Evolutionary conservation across 352 stramenopile genomes (phyloP).

Genomic region (Phytophthora pinifolia): DNA sequence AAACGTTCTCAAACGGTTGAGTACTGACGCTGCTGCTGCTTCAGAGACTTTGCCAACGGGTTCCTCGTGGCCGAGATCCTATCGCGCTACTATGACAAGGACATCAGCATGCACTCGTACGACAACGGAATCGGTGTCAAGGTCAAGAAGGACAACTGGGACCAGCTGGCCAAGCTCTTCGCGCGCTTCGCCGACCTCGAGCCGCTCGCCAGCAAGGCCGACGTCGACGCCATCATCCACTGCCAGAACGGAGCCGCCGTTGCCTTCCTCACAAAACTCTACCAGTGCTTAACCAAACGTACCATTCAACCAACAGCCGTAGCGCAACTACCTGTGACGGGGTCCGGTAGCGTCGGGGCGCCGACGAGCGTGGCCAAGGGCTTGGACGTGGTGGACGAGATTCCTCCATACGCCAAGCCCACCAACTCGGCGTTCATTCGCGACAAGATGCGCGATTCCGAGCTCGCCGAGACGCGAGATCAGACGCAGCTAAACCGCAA

Average conservation of each 20-base stretch:
- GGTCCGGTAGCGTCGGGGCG: slow-evolving; percentile 9
- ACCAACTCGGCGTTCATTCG: slow-evolving; percentile 84
- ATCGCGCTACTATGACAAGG: slow-evolving; percentile 92
- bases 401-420: slow-evolving; percentile 81
- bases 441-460: slow-evolving; percentile 75
- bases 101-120: slow-evolving; percentile 93
- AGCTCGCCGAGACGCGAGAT: slow-evolving; percentile 73
- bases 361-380: slow-evolving; percentile 29
- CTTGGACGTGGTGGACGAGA: slow-evolving; percentile 38
- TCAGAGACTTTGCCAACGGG: slow-evolving; percentile 87
- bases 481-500: slow-evolving; percentile 69
- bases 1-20: background rate
- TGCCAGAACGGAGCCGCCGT: slow-evolving; percentile 89
- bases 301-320: slow-evolving; percentile 68
- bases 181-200: slow-evolving; percentile 72
- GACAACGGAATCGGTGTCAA: slow-evolving; percentile 91
- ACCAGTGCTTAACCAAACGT: slow-evolving; percentile 90
- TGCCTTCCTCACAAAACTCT: slow-evolving; percentile 85
- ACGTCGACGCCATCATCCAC: slow-evolving; percentile 88
- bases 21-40: background rate
- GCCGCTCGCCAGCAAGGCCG: slow-evolving; percentile 41
- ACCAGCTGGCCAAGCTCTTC: slow-evolving; percentile 86
- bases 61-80: slow-evolving; percentile 93
- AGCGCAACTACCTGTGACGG: slow-evolving; percentile 10
- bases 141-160: slow-evolving; percentile 93